Conservation (phyloP, 768 basidiomycete genomes). For the Leccinellum luteum region DNA sequence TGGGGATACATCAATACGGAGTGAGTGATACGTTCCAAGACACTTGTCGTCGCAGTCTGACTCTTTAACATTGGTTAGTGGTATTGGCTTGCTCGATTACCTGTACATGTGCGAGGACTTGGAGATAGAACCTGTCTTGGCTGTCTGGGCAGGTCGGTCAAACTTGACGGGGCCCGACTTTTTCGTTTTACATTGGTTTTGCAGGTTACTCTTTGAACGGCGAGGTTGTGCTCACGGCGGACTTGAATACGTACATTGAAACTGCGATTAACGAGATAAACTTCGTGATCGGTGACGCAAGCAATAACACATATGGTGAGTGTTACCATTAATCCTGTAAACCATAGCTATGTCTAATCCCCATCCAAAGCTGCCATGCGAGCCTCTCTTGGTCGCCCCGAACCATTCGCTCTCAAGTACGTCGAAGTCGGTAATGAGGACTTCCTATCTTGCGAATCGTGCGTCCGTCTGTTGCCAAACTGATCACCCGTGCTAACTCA, state of each 20-base stretch:
- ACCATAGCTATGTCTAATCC: background rate
- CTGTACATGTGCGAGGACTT: background rate
- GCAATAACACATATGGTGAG: background rate
- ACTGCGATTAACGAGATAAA: background rate
- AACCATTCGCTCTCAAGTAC: background rate
- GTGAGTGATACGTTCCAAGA: background rate
- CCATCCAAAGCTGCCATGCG: background rate
- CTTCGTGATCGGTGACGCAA: background rate
- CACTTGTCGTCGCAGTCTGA: background rate
- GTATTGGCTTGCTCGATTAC: background rate
- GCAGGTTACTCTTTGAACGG: background rate
- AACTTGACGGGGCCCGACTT: background rate
- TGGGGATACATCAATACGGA: conserved; percentile 54
- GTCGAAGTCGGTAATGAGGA: background rate
- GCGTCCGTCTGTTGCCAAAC: background rate
- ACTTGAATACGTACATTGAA: background rate
- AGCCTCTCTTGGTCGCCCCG: background rate
- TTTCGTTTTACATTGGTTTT: background rate
- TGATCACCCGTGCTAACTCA: background rate
- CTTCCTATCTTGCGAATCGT: background rate
- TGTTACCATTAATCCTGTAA: background rate
- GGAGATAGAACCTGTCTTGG: background rate
- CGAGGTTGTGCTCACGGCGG: background rate
- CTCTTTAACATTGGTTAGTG: background rate
- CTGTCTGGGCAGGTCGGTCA: background rate